Base-by-base conservation (phyloP, 768 basidiomycete genomes). In the Brasilioporus rufonigricans region DNA sequence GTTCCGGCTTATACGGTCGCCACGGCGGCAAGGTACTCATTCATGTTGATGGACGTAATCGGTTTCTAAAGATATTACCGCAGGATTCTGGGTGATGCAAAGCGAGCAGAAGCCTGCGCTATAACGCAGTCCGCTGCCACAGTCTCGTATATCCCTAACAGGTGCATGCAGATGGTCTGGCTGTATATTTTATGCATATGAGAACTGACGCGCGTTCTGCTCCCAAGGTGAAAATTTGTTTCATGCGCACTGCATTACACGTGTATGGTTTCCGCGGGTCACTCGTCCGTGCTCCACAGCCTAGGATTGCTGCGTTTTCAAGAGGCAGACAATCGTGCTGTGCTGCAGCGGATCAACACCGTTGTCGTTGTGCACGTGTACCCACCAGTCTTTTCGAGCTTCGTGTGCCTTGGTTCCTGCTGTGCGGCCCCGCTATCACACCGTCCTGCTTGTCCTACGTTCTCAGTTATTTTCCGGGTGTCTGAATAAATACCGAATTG, bases 71-170 rank as follows among this genome's bases (percentile, higher is more conserved):
- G 9, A 21, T 29, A 9, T 33, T 13, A 7, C 39, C 13, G 8
- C 48, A 65, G 64, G 64, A 24, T 61, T 65, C 26, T 57, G 36
- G 58, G 12, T 64, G 1, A 24, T 61, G 10, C 64, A 65, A 36
- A 65, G 58, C 61, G 64, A 65, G 24, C 23, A 62, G 38, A 4
- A 39, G 18, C 8, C 14, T 12, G 4, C 24, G 10, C 31, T 32
- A 19, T 59, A 26, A 44, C 46, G 33, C 16, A 40, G 26, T 21
- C 0, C 4, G 32, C 29, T 51, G 4, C 12, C 21, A 44, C 13
- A 19, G 16, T 38, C 10, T 23, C 31, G 16, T 16, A 21, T 13
- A n/a, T n/a, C n/a, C n/a, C n/a, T n/a, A n/a, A n/a, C n/a, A n/a
- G n/a, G n/a, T n/a, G n/a, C 10, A 14, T 26, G 12, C 5, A 7